A percentile compares a stretch with the other conserved stretches of the same genome.
Evolutionary conservation across 2,329 filamentous ascomycete genomes (phyloP).

Genomic region (Ophioceras dolichostomum): DNA sequence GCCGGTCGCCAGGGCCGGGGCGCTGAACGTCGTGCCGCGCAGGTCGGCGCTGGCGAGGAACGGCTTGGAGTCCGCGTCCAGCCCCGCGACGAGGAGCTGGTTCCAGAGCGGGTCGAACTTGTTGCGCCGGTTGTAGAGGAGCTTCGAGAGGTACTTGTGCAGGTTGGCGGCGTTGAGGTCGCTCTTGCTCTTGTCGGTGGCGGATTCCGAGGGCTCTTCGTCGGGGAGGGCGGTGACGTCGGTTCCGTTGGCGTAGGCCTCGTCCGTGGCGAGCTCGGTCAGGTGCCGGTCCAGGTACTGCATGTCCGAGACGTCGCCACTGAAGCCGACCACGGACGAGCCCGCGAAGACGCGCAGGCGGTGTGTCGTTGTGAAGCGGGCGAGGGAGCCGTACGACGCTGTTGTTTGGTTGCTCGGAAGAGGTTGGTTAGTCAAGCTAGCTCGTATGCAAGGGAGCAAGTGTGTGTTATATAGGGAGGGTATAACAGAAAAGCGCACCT

Average conservation of each 20-base stretch:
- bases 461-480: too few species aligned
- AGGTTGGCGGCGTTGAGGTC: constrained; percentile 81
- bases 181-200: constrained; percentile 40
- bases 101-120: constrained; percentile 99
- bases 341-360: constrained; percentile 83
- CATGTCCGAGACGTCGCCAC: constrained; percentile 97
- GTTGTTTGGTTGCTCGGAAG: constrained; percentile 24
- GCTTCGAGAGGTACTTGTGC: constrained; percentile 91
- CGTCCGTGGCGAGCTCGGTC: constrained; percentile 71
- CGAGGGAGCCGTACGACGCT: constrained; percentile 96
- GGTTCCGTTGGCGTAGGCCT: constrained; percentile 57
- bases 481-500: constrained; percentile 57
- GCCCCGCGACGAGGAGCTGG: constrained; percentile 78
- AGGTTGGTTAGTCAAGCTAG: too few species aligned
- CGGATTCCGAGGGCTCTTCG: constrained; percentile 45
- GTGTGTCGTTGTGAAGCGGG: constrained; percentile 94
- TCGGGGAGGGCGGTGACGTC: constrained; percentile 23
- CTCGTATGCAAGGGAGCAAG: too few species aligned
- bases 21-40: constrained; percentile 81
- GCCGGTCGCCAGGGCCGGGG: constrained; percentile 82
- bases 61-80: constrained; percentile 67
- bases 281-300: constrained; percentile 94
- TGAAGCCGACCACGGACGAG: constrained; percentile 79
- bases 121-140: constrained; percentile 88
- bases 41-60: constrained; percentile 90